These are phyloP conservation scores for Incumbomyces lentus DNA, from an alignment of 2,329 filamentous ascomycete species.

Conservation along the genomic window DNA sequence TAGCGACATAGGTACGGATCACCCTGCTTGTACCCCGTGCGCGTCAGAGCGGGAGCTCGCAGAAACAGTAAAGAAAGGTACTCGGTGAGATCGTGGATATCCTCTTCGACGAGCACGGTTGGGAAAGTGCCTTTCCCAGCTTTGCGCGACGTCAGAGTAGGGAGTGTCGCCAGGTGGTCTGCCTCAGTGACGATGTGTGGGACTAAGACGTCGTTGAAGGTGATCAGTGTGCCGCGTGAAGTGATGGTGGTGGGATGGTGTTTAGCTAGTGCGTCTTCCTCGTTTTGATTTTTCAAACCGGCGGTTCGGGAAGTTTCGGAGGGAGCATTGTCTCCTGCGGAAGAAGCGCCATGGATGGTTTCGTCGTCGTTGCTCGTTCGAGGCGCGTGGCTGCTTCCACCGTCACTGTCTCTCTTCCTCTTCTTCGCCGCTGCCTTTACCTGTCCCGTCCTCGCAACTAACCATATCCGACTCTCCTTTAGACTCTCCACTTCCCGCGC, in stretches of 20 bases:
- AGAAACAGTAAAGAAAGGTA: constrained; percentile 52
- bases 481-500: constrained; percentile 64
- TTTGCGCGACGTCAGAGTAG: background rate
- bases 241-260: constrained; percentile 27
- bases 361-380: too few species aligned
- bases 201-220: constrained; percentile 21
- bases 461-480: constrained; percentile 53
- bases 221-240: constrained; percentile 7
- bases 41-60: constrained; percentile 28
- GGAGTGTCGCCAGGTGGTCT: background rate
- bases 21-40: constrained; percentile 25
- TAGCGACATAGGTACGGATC: constrained; percentile 38
- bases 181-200: constrained; percentile 5
- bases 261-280: constrained; percentile 4
- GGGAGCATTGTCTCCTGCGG: too few species aligned
- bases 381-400: background rate
- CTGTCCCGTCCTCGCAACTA: constrained; percentile 44
- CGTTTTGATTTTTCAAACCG: background rate
- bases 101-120: constrained; percentile 46
- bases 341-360: background rate
- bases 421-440: background rate
- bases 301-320: too few species aligned
- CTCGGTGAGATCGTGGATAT: constrained; percentile 47
- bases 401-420: background rate
- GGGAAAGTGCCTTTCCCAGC: constrained; percentile 16